Percentiles rank a stretch among this genome's conserved stretches.
Evolutionary conservation across 768 basidiomycete genomes (phyloP).

Genomic region (Dioszegia hungarica): DNA sequence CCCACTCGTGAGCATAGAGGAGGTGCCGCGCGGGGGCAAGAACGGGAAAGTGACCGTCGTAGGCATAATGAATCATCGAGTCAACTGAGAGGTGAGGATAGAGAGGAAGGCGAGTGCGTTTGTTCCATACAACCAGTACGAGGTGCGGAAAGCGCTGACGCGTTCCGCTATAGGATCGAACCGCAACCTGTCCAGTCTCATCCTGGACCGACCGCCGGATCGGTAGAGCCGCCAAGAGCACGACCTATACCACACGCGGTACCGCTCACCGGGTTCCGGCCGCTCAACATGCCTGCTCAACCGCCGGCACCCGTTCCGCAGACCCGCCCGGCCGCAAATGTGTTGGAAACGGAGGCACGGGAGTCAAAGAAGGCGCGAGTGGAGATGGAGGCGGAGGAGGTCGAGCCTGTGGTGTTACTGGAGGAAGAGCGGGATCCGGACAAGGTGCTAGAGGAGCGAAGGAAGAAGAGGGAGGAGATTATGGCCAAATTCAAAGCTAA

Average conservation of each 20-base stretch:
- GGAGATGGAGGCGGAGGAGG: slow-evolving; percentile 3
- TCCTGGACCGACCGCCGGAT: background rate
- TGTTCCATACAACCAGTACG: background rate
- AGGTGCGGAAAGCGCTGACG: no score
- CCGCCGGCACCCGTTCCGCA: slow-evolving; percentile 12
- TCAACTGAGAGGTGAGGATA: slow-evolving; percentile 58
- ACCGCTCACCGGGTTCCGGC: slow-evolving; percentile 19
- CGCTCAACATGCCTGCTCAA: slow-evolving; percentile 13
- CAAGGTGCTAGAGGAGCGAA: slow-evolving; percentile 39
- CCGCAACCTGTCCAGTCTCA: background rate
- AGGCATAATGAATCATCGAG: slow-evolving; percentile 9
- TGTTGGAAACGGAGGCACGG: background rate
- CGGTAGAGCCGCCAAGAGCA: background rate
- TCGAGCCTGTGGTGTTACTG: slow-evolving; percentile 21
- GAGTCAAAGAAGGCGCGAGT: slow-evolving; percentile 6
- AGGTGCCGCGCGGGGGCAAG: slow-evolving; percentile 12
- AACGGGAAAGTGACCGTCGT: slow-evolving; percentile 34
- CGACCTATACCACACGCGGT: no score
- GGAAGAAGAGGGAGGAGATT: slow-evolving; percentile 44
- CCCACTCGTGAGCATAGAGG: slow-evolving; percentile 25
- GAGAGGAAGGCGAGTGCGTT: slow-evolving; percentile 69
- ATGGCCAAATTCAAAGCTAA: slow-evolving; percentile 45
- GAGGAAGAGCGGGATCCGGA: slow-evolving; percentile 38
- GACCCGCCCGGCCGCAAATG: background rate
- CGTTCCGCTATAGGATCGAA: slow-evolving; percentile 16